Evolutionary conservation across 352 stramenopile species (phyloP).

Genomic region (Phytopythium montanum): DNA sequence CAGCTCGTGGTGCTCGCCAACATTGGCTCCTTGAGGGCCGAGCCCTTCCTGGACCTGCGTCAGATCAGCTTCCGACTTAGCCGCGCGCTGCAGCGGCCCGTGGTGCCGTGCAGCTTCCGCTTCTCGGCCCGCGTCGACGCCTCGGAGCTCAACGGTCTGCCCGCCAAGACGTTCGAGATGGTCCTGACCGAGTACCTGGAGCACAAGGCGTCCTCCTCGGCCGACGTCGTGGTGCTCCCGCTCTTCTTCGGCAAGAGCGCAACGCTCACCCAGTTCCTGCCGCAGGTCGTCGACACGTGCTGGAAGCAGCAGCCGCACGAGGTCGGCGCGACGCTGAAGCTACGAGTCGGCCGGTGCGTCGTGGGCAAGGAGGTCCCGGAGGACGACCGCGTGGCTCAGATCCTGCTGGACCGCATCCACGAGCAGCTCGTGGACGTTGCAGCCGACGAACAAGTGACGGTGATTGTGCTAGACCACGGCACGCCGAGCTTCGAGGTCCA

Average conservation of each 20-base stretch:
- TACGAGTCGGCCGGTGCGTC: slow-evolving; percentile 53
- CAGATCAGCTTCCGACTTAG: slow-evolving; percentile 70
- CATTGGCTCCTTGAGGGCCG: slow-evolving; percentile 66
- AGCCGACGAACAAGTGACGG: slow-evolving; percentile 28
- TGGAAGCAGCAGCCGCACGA: slow-evolving; percentile 15
- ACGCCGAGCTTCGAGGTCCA: slow-evolving; percentile 72
- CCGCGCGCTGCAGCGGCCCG: slow-evolving; percentile 38
- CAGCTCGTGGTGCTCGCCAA: slow-evolving; percentile 61
- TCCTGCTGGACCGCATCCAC: slow-evolving; percentile 50
- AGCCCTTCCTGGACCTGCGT: slow-evolving; percentile 70
- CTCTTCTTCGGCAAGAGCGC: slow-evolving; percentile 78
- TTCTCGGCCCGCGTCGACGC: slow-evolving; percentile 73
- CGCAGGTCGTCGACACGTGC: slow-evolving; percentile 46
- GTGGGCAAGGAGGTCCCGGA: slow-evolving; percentile 40
- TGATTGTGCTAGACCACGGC: slow-evolving; percentile 78
- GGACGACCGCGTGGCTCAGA: slow-evolving; percentile 60
- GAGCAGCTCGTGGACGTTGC: slow-evolving; percentile 25
- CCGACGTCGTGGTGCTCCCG: slow-evolving; percentile 58
- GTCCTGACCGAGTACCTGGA: slow-evolving; percentile 48
- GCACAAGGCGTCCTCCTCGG: slow-evolving; percentile 1
- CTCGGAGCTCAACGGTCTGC: slow-evolving; percentile 50
- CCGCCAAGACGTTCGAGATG: slow-evolving; percentile 62
- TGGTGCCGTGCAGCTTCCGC: slow-evolving; percentile 73
- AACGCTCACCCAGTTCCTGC: slow-evolving; percentile 76
- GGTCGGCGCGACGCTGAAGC: slow-evolving; percentile 13